Evolutionary conservation across 2,329 filamentous ascomycete species (phyloP).

Genomic region (Monilinia laxa): DNA sequence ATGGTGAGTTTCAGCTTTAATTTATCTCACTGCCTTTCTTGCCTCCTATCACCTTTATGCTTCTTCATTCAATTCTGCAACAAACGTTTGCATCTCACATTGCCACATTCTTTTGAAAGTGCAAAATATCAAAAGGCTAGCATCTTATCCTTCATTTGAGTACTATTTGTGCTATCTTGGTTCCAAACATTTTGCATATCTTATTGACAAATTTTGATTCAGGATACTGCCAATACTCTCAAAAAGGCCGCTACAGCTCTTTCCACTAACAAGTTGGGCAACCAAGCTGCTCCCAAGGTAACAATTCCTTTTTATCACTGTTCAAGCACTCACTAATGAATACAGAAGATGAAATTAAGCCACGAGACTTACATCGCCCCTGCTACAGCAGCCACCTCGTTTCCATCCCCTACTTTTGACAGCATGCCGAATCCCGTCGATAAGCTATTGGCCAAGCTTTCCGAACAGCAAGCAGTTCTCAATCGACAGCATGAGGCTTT

Average conservation of each 20-base stretch:
- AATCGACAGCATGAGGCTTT: slow-evolving; percentile 58
- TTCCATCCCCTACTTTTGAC: slow-evolving; percentile 33
- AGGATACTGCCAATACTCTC: slow-evolving; percentile 34
- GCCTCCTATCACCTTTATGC: neutral
- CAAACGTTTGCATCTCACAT: too few relatives aligned
- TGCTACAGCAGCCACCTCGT: neutral
- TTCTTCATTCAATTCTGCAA: neutral
- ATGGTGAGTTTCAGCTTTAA: slow-evolving; percentile 17
- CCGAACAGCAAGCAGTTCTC: slow-evolving; percentile 66
- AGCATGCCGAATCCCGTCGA: slow-evolving; percentile 60
- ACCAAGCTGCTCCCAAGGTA: slow-evolving; percentile 55
- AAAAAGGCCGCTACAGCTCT: slow-evolving; percentile 47
- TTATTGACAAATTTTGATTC: slow-evolving; percentile 26
- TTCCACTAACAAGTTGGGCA: slow-evolving; percentile 54
- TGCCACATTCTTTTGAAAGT: neutral
- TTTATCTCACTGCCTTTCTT: neutral
- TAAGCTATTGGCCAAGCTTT: slow-evolving; percentile 69
- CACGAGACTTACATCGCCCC: slow-evolving; percentile 41
- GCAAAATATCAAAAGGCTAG: neutral
- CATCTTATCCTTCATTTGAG: neutral
- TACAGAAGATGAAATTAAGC: slow-evolving; percentile 50
- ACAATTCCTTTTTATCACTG: slow-evolving; percentile 24
- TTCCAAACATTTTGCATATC: slow-evolving; percentile 19
- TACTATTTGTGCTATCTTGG: slow-evolving; percentile 6
- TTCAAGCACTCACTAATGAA: slow-evolving; percentile 35